Evolutionary conservation across 1,284 basidiomycete species (phyloP).

Genomic region (Xerocomus nothofagi): DNA sequence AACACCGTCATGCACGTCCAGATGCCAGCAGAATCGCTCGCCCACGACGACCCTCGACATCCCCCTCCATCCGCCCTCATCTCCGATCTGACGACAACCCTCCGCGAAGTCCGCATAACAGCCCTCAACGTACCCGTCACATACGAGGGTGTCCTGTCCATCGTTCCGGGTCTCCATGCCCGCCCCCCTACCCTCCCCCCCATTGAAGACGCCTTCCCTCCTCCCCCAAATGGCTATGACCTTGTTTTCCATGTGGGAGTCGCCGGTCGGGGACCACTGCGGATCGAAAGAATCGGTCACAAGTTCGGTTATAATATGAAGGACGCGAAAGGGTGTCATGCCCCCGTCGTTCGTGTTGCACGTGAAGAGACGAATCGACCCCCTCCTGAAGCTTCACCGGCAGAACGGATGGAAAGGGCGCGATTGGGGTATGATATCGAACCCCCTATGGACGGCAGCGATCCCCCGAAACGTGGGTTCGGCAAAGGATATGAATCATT

Average conservation of each 20-base stretch:
- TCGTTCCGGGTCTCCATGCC: constrained; percentile 59
- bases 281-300: constrained; percentile 67
- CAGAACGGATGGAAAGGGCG: constrained; percentile 38
- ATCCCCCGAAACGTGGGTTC: constrained; percentile 47
- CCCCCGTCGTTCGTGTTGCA: constrained; percentile 47
- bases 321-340: constrained; percentile 59
- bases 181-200: constrained; percentile 59
- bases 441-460: constrained; percentile 27
- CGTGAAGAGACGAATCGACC: constrained; percentile 26
- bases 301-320: constrained; percentile 72
- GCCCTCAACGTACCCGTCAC: constrained; percentile 59
- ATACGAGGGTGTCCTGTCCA: constrained; percentile 60
- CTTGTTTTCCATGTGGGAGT: constrained; percentile 74
- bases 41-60: constrained; percentile 9
- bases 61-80: constrained; percentile 1
- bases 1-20: constrained; percentile 49
- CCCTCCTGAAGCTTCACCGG: constrained; percentile 33
- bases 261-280: constrained; percentile 61
- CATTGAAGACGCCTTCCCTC: constrained; percentile 34
- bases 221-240: constrained; percentile 64
- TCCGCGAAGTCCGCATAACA: constrained; percentile 57
- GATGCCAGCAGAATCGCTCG: constrained; percentile 23
- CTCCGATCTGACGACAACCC: constrained; percentile 12
- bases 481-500: constrained; percentile 50
- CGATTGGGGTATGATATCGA: constrained; percentile 33